Evolutionary conservation across 148 eudicot genomes (phyloP).

Genomic region (Fagopyrum esculentum): DNA sequence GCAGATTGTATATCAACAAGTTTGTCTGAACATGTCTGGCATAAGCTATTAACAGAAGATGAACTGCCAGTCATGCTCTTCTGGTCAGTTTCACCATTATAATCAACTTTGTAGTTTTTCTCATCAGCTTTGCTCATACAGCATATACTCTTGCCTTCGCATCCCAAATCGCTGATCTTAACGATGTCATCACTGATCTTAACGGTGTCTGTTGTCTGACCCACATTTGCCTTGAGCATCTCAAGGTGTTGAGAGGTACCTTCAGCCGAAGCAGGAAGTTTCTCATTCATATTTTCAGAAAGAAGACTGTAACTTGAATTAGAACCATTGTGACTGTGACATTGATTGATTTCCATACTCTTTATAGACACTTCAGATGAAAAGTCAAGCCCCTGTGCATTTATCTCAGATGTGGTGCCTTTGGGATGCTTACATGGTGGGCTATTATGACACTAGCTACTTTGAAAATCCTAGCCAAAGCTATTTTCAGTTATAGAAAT

Average conservation of each 20-base stretch:
- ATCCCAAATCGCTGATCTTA: conserved; percentile 12
- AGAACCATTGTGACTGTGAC: conserved; percentile 5
- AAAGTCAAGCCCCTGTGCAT: conserved; percentile 5
- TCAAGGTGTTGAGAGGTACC: conserved; percentile 11
- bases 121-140: conserved; percentile 26
- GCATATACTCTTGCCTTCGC: conserved; percentile 18
- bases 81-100: conserved; percentile 16
- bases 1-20: conserved; percentile 16
- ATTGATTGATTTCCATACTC: not conserved
- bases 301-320: conserved; percentile 13
- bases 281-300: conserved; percentile 13
- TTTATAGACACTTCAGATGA: not conserved
- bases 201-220: not conserved
- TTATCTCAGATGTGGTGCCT: conserved; percentile 8
- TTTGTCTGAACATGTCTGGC: conserved; percentile 18
- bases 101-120: conserved; percentile 6
- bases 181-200: not conserved
- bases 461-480: not conserved
- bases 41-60: conserved; percentile 21
- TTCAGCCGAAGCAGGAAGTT: not conserved
- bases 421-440: conserved; percentile 8
- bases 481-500: conserved; percentile 2
- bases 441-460: not conserved
- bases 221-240: conserved; percentile 9
- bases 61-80: conserved; percentile 22